Base-by-base conservation (phyloP, 2,329 filamentous ascomycete species). In the Colletotrichum sp. region DNA sequence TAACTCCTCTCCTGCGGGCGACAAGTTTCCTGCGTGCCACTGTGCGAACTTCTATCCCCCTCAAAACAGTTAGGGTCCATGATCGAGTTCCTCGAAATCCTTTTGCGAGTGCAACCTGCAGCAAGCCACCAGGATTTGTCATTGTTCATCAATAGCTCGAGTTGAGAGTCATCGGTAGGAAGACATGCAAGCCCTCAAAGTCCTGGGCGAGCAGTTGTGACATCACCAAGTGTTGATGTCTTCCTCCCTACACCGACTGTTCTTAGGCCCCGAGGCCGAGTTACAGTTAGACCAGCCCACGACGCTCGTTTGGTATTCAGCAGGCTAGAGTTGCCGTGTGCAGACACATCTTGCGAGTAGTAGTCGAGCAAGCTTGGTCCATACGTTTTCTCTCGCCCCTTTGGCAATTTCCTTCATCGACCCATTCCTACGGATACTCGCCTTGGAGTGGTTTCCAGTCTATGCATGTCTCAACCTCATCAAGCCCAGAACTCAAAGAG, bases 391-490 rank as follows among this genome's bases (percentile, higher is more conserved):
- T 65, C 70, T 21, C 43, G 21, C 34, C 62, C 62, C 51, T n/a
- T 36, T 33, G 36, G 69, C 71, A 57, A 70, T 73, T 47, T 34
- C 62, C 71, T 63, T 73, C 67, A 70, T 71, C 68, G 62, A 71
- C 62, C 68, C 71, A 66, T 70, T 66, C 55, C 34, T 63, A 55
- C 34, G 68, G 68, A 43, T 24, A 61, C 62, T 54, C n/a, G 43
- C 27, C 33, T 47, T 61, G 33, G 62, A 70, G 21, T 29, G 43
- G 68, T 63, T 62, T 70, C 68, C 62, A 36, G 58, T 18, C 43
- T 31, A 73, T 71, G 71, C 71, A 73, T 73, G 71, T 73, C 71
- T 73, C 43, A 66, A 73, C 57, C 21, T 70, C 59, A 27, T 57
- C 62, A 61, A 65, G 47, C 13, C 38, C 43, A 61, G 43, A 38